Conservation (phyloP, 176 grass and related monocot species). For the Oryza officinalis region DNA sequence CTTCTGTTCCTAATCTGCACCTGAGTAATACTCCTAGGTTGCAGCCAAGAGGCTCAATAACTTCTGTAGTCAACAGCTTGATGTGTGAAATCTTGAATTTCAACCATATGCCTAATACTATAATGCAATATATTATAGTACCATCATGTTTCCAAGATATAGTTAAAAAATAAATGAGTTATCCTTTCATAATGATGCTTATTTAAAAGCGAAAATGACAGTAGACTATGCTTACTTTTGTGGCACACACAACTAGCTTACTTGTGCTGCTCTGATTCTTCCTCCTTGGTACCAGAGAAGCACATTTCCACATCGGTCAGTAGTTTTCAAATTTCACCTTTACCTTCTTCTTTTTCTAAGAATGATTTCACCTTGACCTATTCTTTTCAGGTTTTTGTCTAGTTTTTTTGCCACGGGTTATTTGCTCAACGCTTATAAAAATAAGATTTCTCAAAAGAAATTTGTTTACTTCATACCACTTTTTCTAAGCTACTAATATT, state of each 20-base stretch:
- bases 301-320: not conserved
- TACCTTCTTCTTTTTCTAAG: not conserved
- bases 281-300: not conserved
- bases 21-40: no score
- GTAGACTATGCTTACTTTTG: not conserved
- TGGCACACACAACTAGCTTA: not conserved
- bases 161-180: not conserved
- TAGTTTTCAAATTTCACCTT: not conserved
- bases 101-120: not conserved
- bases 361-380: not conserved
- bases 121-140: not conserved
- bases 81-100: not conserved
- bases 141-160: constrained; percentile 9
- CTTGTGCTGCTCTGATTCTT: not conserved
- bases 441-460: no score
- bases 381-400: no score
- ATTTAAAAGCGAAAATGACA: no score
- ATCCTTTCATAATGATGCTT: not conserved
- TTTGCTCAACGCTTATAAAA: no score
- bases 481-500: no score
- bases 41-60: not conserved
- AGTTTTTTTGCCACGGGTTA: no score
- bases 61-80: not conserved
- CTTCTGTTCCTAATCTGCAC: not conserved
- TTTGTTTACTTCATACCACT: no score